Evolutionary conservation across 2,329 filamentous ascomycete species (phyloP).

Genomic region (Scedosporium apiospermum): DNA sequence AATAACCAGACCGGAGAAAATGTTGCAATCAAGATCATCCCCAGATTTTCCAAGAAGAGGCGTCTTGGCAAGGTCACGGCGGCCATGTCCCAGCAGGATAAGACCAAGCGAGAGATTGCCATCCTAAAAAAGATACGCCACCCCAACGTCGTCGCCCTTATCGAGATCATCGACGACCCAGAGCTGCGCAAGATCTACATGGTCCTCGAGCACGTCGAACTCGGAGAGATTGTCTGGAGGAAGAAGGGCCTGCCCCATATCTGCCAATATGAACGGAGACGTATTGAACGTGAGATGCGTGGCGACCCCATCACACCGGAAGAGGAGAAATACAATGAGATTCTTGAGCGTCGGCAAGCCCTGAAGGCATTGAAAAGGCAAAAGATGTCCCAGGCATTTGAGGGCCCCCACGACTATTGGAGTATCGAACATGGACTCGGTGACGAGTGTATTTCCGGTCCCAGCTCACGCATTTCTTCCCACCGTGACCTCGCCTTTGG

Average conservation of each 20-base stretch:
- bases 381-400: conserved; percentile 39
- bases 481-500: conserved; percentile 27
- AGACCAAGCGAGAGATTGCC: conserved; percentile 91
- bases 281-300: conserved; percentile 63
- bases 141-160: conserved; percentile 87
- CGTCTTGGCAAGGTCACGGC: conserved; percentile 71
- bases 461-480: conserved; percentile 32
- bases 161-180: conserved; percentile 96
- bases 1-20: conserved; percentile 66
- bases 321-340: conserved; percentile 50
- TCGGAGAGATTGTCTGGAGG: conserved; percentile 90
- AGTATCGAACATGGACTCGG: conserved; percentile 70
- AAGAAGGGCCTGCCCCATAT: conserved; percentile 80
- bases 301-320: conserved; percentile 49
- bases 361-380: conserved; percentile 48
- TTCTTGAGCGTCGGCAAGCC: conserved; percentile 49
- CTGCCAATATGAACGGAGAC: conserved; percentile 69
- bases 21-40: conserved; percentile 98
- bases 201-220: conserved; percentile 87
- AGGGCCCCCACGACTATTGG: conserved; percentile 60
- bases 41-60: conserved; percentile 86
- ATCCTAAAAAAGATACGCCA: conserved; percentile 98
- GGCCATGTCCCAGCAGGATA: conserved; percentile 56
- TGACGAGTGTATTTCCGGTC: conserved; percentile 35
- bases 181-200: conserved; percentile 97